phyloP scores from a whole-genome alignment of 371 early-diverging fungal genomes.

The Mucor plumbeus region DNA sequence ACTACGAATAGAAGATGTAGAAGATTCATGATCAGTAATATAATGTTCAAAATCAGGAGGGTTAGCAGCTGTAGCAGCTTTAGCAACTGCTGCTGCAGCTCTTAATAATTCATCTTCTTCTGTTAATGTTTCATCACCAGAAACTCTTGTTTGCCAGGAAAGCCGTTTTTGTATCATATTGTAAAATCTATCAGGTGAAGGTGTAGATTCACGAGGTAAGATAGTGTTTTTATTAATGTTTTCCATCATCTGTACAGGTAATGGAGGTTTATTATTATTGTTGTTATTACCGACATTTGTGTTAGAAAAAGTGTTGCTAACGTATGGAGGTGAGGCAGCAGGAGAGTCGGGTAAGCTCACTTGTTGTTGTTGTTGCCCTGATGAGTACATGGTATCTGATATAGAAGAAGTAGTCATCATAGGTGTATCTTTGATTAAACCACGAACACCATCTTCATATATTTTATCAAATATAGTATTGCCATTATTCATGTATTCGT shows the following conservation, averaged over 20 bases:
- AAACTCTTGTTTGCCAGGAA: slow-evolving; percentile 36
- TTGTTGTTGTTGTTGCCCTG: background rate
- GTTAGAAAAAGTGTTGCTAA: background rate
- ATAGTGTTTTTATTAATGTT: slow-evolving; percentile 4
- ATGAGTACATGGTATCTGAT: slow-evolving; percentile 1
- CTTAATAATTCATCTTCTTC: slow-evolving; percentile 20
- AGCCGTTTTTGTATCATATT: slow-evolving; percentile 49
- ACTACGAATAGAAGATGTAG: slow-evolving; percentile 49
- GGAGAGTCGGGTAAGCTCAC: slow-evolving; percentile 28
- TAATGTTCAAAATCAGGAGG: slow-evolving; percentile 44
- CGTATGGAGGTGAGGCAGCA: slow-evolving; percentile 22
- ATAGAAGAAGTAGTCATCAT: slow-evolving; percentile 9
- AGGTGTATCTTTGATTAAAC: slow-evolving; percentile 32
- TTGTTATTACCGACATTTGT: background rate
- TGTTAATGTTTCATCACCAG: slow-evolving; percentile 31
- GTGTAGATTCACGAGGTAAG: slow-evolving; percentile 35
- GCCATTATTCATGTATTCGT: slow-evolving; percentile 51
- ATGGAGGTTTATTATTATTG: background rate
- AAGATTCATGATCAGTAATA: slow-evolving; percentile 46
- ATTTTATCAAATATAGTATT: slow-evolving; percentile 63
- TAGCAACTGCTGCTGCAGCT: background rate
- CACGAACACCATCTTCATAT: slow-evolving; percentile 62
- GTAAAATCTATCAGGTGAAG: slow-evolving; percentile 53
- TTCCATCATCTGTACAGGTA: slow-evolving; percentile 7
- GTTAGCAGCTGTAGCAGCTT: background rate